phyloP scores from a whole-genome alignment of 2,329 filamentous ascomycete species.

The Pseudocercospora pini-densiflorae region DNA sequence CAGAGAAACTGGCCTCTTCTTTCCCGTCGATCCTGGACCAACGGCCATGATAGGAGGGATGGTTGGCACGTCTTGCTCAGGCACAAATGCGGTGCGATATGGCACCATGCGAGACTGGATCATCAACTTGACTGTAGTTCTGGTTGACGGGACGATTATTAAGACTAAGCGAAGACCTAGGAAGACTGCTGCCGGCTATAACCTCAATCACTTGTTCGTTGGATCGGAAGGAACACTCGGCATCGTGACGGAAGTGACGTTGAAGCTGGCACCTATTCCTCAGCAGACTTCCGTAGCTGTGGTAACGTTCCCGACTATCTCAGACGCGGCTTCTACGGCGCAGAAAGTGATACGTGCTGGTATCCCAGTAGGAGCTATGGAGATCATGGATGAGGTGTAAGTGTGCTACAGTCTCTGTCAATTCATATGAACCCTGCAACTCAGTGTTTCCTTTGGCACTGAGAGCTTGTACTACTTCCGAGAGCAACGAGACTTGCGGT shows the following conservation, averaged over 20 bases:
- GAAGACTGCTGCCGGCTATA: slow-evolving; percentile 82
- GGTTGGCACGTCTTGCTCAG: slow-evolving; percentile 75
- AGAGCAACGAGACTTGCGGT: too few relatives aligned
- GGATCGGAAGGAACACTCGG: slow-evolving; percentile 82
- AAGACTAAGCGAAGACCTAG: slow-evolving; percentile 76
- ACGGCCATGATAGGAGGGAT: slow-evolving; percentile 77
- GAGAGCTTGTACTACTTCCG: too few relatives aligned
- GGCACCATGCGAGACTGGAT: slow-evolving; percentile 90
- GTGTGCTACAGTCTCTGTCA: too few relatives aligned
- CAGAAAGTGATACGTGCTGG: slow-evolving; percentile 76
- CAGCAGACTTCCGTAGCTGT: slow-evolving; percentile 77
- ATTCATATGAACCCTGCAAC: too few relatives aligned
- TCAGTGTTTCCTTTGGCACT: too few relatives aligned
- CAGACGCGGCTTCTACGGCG: slow-evolving; percentile 74
- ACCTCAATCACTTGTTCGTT: slow-evolving; percentile 77
- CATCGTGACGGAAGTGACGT: slow-evolving; percentile 78
- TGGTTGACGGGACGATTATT: slow-evolving; percentile 76
- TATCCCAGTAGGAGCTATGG: slow-evolving; percentile 75
- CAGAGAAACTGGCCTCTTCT: slow-evolving; percentile 78
- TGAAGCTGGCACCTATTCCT: slow-evolving; percentile 77
- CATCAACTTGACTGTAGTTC: slow-evolving; percentile 77
- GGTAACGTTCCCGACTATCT: slow-evolving; percentile 77
- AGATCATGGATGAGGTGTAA: slow-evolving; percentile 83
- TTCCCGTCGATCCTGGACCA: slow-evolving; percentile 85
- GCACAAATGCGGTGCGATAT: slow-evolving; percentile 72